These are phyloP conservation scores for Cercophora sp. DNA, from an alignment of 495 filamentous ascomycete species.

Conservation along the genomic window DNA sequence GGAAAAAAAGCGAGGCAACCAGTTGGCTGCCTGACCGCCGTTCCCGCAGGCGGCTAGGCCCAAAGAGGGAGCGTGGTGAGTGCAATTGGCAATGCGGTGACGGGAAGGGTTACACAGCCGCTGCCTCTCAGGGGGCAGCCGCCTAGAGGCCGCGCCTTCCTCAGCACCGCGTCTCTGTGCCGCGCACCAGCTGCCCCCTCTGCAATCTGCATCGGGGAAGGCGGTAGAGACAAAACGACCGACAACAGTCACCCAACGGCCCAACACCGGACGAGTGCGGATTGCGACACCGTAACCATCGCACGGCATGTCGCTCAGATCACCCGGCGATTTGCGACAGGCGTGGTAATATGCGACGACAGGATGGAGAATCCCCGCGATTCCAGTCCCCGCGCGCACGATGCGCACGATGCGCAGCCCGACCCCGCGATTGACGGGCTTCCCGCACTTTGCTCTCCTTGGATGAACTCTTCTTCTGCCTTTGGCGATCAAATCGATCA, in stretches of 20 bases:
- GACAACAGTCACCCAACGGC: no score
- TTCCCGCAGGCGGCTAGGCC: slow-evolving; percentile 11
- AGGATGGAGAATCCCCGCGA: background rate
- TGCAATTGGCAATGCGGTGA: slow-evolving; percentile 10
- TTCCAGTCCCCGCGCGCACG: background rate
- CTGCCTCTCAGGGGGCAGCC: no score
- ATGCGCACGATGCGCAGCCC: background rate
- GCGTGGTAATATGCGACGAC: background rate
- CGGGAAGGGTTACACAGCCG: background rate
- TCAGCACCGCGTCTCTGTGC: no score
- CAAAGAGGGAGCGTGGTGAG: slow-evolving; percentile 19
- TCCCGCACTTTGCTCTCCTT: background rate
- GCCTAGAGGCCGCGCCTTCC: no score
- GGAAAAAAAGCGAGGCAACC: slow-evolving; percentile 1
- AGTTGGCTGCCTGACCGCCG: background rate
- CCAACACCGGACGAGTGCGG: no score
- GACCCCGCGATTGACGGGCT: background rate
- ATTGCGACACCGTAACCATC: no score
- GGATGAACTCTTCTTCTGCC: background rate
- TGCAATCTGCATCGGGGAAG: background rate
- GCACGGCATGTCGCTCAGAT: no score
- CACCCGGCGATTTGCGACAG: no score
- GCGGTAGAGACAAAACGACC: background rate
- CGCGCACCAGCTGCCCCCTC: background rate
- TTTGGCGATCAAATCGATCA: no score